A percentile compares a stretch with the other conserved stretches of the same genome.
Conservation (phyloP, 192 early-diverging fungal genomes). For the Podila verticillata region DNA sequence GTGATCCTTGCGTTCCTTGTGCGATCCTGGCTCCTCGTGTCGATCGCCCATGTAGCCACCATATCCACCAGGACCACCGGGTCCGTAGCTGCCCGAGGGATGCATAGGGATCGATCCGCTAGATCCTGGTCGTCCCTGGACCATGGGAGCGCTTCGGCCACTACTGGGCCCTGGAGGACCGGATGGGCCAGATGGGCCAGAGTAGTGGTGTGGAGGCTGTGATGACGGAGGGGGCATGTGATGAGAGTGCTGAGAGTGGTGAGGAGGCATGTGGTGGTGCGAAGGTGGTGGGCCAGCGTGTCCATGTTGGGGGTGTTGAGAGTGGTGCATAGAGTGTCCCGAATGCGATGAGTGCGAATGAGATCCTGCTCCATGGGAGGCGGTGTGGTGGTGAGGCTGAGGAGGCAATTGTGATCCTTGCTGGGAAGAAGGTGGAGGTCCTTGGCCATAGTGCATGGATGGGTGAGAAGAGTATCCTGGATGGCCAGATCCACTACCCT, state of each 20-base stretch:
- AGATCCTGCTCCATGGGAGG: conserved; percentile 28
- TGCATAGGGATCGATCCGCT: conserved; percentile 1
- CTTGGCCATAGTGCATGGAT: conserved; percentile 41
- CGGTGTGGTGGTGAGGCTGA: conserved; percentile 29
- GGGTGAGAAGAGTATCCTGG: conserved; percentile 31
- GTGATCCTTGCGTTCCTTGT: conserved; percentile 40
- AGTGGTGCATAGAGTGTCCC: conserved; percentile 39
- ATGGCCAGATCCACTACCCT: conserved; percentile 27
- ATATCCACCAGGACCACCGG: conserved; percentile 18
- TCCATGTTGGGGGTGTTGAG: conserved; percentile 30
- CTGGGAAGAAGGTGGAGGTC: conserved; percentile 28
- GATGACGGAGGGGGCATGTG: conserved; percentile 27
- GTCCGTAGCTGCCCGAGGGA: conserved; percentile 24
- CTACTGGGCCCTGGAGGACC: conserved; percentile 4
- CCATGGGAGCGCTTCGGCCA: conserved; percentile 17
- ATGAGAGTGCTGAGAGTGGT: conserved; percentile 31
- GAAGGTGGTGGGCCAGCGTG: conserved; percentile 43
- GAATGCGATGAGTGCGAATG: conserved; percentile 30
- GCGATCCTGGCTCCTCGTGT: conserved; percentile 22
- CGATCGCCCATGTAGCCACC: conserved; percentile 44
- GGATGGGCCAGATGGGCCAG: conserved; percentile 13
- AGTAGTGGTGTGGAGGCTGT: conserved; percentile 30
- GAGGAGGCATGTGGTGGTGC: conserved; percentile 44
- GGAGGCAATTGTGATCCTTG: conserved; percentile 3
- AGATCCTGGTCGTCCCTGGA: conserved; percentile 15